Base-by-base conservation (phyloP, 2,329 filamentous ascomycete species). In the Chrysosphaeria jannelii region DNA sequence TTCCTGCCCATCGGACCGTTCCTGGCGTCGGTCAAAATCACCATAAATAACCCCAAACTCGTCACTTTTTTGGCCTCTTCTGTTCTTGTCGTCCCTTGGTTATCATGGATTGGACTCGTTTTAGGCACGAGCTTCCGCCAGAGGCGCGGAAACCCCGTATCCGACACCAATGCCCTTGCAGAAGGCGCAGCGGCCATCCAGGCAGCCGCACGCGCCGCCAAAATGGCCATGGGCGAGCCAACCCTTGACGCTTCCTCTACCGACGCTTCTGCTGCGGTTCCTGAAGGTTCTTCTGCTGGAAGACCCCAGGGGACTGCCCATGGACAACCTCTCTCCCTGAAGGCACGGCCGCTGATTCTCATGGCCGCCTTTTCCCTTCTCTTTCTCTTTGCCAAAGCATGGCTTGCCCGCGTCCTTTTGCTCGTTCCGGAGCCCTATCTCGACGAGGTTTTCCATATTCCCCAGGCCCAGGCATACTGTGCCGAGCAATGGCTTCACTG, bases 391-490 rank as follows among this genome's bases (percentile, higher is more conserved):
- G 35, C 35, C 7, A 35, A 36, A 14, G 25, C 33, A 5, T 55
- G 51, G 51, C 36, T 48, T 3, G 34, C 34, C 2, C 31, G 42
- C 4, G 45, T 53, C 7, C 41, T 39, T 15, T 23, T 32, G 17
- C 29, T 38, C 11, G 52, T 55, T 11, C 49, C 53, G 3, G 47
- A 56, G 26, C 56, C 57, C 0, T 63, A 63, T 31, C 39, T 63
- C 15, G 75, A 88, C 39, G 75, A 88, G 39, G 50, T 76, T 14
- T 88, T 85, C 31, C 75, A 97, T 40, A 67, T 91, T 12, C 74
- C 76, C 0, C 85, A 97, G 44, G 78, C 78, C 0, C 75, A 89
- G 36, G 62, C 59, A 14, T 97, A 90, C 42, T 91, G 79, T 41
- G 41, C 57, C 19, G 66, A 69, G 8, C 56, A 57, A 25, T 89